Evolutionary conservation across 495 filamentous ascomycete genomes (phyloP), one percentile per base, ranked within the genome.

Genomic region (Chaetomidium leptoderma): DNA sequence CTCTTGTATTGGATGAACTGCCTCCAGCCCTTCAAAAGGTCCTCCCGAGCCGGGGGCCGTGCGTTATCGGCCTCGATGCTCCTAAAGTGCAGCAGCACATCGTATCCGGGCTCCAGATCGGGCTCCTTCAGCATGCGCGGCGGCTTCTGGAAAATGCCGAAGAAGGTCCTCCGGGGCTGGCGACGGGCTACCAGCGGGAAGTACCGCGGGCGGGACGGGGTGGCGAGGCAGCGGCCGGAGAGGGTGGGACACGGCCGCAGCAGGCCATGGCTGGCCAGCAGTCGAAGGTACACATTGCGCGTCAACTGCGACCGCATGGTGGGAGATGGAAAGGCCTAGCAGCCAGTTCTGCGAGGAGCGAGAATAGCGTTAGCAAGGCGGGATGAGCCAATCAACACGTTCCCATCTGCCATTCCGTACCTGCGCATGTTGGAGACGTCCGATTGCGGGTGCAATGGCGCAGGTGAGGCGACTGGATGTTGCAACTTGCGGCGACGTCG

Each of bases 251-350:
- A 61, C 26, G 66, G 66, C 60, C 30, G 77, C 59, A 64, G 85
- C 55, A 58, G 70, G 54, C 83, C 81, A 66, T 86, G 78, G 71
- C 83, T 84, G 64, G 83, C 77, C 58, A 89, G 76, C 53, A 92
- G 78, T 62, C 82, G 81, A 55, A 81, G 81, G 68, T 91, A 88
- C 61, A 90, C 85, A 69, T 80, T 73, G 71, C 86, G 82, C 48
- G 89, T 85, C 62, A 95, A 81, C 66, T 90, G 87, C 71, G 90
- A 91, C 66, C 86, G 88, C 91, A 95, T 95, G 59, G 71, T 65
- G 72, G 65, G 61, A 69, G 59, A 68, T 54, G 49, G 54, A 58
- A 67, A 51, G 46, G 44, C 51, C 57, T 70, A 63, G 32, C 37
- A 56, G 59, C 33, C 55, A 61, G 62, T 58, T 27, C 56, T 70